Base-by-base conservation (phyloP, 2,329 filamentous ascomycete species). In the Mycocentrospora acerina region DNA sequence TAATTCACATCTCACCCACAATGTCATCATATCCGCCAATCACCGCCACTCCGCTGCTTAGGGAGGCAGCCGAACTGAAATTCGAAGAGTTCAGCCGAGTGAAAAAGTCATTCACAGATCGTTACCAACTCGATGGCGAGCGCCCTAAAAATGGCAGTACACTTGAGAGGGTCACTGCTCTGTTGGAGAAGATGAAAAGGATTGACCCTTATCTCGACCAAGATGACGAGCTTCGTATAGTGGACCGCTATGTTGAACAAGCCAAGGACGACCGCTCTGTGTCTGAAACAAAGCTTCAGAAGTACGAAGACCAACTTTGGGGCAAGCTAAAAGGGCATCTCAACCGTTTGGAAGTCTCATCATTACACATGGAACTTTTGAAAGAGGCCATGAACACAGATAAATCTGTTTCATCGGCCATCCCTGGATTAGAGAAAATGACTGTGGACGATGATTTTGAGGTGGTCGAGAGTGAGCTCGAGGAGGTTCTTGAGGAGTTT, bases 21-120 rank as follows among this genome's bases (percentile, higher is more conserved):
- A 44, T 48, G 38, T 27, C 36, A 25, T 15, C 30, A 32, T 31
- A 32, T 30, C 29, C 43, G 19, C 47, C 35, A 4, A 32, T 57
- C 11, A 32, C 42, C 13, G 37, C 60, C 24, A 39, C 50, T 4
- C 44, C 55, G 3, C 40, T 51, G n/a, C 41, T 63, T 14, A 48
- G 40, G 24, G 47, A 54, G 32, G 47, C 50, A 7, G 47, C 48
- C 12, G 45, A 62, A 24, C 48, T 59, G 40, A 82, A 82, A 53
- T 74, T 82, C 42, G 66, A 66, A n/a, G 77, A 82, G 50, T 70
- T 82, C 7, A 68, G 71, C 18, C 76, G 75, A 47, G 73, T 79
- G 44, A 76, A 74, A 17, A 59, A 61, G 1, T 59, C 71, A 3
- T 82, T 78, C 49, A 70, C 77, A 36, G 57, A 62, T 24, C 70